Conservation (phyloP, 768 basidiomycete species). For the Suillus discolor region DNA sequence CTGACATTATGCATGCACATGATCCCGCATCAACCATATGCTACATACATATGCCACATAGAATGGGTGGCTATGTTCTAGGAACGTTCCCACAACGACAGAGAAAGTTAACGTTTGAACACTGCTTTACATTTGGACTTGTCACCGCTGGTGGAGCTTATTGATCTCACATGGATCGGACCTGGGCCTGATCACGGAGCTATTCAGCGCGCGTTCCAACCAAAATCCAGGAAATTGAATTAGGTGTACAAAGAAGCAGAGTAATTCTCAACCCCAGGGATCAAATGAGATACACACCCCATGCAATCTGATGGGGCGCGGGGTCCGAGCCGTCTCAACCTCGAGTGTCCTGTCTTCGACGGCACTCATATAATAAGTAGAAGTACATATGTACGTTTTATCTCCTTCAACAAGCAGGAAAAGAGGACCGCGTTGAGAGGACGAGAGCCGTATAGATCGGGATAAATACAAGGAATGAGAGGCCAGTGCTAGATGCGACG, state of each 20-base stretch:
- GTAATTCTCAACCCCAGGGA: conserved; percentile 5
- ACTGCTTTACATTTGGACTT: background rate
- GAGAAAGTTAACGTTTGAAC: background rate
- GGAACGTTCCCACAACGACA: background rate
- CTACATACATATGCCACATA: background rate
- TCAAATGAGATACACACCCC: conserved; percentile 1
- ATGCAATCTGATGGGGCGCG: background rate
- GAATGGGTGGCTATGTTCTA: background rate
- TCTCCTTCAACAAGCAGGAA: conserved; percentile 4
- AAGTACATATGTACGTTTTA: conserved; percentile 10
- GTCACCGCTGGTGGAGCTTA: background rate
- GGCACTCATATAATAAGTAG: conserved; percentile 4
- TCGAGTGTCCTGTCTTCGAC: conserved; percentile 2
- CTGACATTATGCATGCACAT: conserved; percentile 16
- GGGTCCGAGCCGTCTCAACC: background rate
- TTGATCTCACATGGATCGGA: background rate
- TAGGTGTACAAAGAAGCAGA: conserved; percentile 5
- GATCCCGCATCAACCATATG: background rate
- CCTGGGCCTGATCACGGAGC: background rate
- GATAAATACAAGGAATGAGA: conserved; percentile 4
- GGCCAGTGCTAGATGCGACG: conserved; percentile 2
- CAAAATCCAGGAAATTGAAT: background rate
- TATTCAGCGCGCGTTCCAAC: background rate
- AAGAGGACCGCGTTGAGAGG: background rate
- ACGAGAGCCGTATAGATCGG: conserved; percentile 2